Conservation (phyloP, 140 eudicot genomes). For the Ambrosia hybrid region DNA sequence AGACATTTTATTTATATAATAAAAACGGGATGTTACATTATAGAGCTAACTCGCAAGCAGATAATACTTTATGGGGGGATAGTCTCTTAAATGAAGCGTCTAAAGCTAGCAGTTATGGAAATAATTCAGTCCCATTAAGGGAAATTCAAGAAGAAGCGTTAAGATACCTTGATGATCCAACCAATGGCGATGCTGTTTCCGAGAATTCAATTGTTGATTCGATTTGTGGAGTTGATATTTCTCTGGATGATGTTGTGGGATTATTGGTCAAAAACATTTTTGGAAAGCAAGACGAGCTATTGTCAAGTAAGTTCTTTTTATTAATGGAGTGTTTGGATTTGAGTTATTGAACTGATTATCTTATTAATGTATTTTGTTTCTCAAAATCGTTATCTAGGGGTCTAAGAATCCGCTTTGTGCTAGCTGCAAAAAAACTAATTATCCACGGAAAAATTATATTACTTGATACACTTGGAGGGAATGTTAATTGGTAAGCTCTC, state of each 20-base stretch:
- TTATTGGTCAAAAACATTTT: conserved; percentile 88
- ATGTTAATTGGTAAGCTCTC: conserved; percentile 78
- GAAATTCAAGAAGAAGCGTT: conserved; percentile 39
- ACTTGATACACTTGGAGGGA: conserved; percentile 89
- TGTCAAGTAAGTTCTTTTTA: conserved; percentile 59
- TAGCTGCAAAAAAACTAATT: neutral
- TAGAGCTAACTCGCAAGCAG: conserved; percentile 36
- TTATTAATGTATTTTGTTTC: neutral
- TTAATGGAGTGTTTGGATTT: neutral
- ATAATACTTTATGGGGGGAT: conserved; percentile 37
- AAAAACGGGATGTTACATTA: no score
- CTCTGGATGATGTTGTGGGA: conserved; percentile 88
- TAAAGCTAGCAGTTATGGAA: conserved; percentile 29
- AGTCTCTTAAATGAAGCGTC: conserved; percentile 31
- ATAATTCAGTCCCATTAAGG: conserved; percentile 35
- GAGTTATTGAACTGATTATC: neutral
- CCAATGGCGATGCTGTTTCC: conserved; percentile 63
- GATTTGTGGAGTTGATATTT: conserved; percentile 62
- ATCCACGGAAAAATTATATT: neutral
- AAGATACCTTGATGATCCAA: conserved; percentile 39
- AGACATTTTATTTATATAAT: no score
- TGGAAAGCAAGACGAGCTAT: no score
- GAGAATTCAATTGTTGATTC: no score
- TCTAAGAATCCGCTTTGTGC: neutral
- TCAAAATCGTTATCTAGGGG: no score